Percentiles rank a stretch among this genome's conserved stretches.
These are phyloP conservation scores for Gossypium raimondii DNA, from an alignment of 345 rosid species.

Conservation along the genomic window DNA sequence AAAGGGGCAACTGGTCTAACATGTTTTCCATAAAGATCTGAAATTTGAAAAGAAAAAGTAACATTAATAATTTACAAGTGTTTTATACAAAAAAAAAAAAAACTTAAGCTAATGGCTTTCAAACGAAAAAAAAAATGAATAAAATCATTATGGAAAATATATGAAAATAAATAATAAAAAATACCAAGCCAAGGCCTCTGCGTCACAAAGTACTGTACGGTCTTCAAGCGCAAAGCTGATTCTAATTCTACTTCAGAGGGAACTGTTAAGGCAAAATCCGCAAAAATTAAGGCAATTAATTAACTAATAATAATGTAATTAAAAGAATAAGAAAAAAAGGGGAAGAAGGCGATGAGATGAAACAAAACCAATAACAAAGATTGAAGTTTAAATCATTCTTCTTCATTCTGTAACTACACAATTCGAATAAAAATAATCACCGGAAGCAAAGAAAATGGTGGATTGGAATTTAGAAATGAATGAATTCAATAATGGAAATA, in stretches of 20 bases:
- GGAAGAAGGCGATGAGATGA: background rate
- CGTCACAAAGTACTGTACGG: conserved; percentile 57
- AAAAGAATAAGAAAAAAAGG: background rate
- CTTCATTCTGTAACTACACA: background rate
- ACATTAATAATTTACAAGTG: background rate
- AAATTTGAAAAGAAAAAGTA: background rate
- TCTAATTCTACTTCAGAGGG: conserved; percentile 84
- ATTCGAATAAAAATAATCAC: background rate
- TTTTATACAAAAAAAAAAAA: background rate
- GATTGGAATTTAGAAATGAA: background rate
- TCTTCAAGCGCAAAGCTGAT: conserved; percentile 72
- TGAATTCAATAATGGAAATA: background rate
- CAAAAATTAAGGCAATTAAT: background rate
- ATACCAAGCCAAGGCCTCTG: conserved; percentile 95
- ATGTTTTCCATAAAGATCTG: conserved; percentile 89
- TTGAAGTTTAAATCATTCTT: background rate
- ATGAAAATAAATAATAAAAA: background rate
- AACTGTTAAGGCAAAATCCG: conserved; percentile 50
- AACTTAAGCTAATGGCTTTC: background rate
- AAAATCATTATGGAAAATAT: background rate
- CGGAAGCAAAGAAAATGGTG: background rate
- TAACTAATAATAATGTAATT: background rate
- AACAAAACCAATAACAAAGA: background rate
- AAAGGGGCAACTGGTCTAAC: conserved; percentile 80
- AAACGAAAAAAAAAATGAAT: background rate